Evolutionary conservation across 352 stramenopile species (phyloP), one percentile per base, ranked within the genome.

Genomic region (Globisporangium canariense): DNA sequence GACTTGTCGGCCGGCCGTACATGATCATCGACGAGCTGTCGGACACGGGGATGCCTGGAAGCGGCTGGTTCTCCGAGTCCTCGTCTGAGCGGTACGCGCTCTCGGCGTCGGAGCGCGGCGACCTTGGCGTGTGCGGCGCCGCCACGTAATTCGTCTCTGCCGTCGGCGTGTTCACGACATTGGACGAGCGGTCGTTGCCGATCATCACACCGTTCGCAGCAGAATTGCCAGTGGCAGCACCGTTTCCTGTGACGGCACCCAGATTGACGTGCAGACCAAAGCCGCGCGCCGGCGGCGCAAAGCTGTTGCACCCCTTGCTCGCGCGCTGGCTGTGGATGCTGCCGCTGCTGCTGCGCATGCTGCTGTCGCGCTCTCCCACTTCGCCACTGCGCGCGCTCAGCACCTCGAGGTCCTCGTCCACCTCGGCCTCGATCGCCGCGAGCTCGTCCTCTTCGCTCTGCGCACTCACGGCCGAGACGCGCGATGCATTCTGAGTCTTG

Each of bases 371-470:
- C 57, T 83, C 74, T 57, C 70, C 70, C 34, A 78, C 75, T 51
- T 89, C 81, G 30, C 81, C 76, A 51, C 81, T 91, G 64, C 78
- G 79, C n/a, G 75, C 78, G 66, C 84, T 93, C 25, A 90, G 69
- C 20, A 93, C 80, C 49, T 93, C 84, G 46, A 93, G 73, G 62
- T 88, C 83, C 28, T 93, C 84, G 60, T 93, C 84, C 47, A 93
- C 84, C 61, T 91, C 81, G 52, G 81, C 81, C 73, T 90, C 79
- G 54, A 93, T 93, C 30, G 62, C 80, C 58, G 79, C 81, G 57
- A 84, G 62, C 56, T 89, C 79, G 47, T 91, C 81, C 57, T 84
- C 77, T 59, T 89, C 78, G 70, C 74, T 89, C 38, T 76, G 78
- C n/a, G 75, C 65, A 50, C 78, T 89, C 55, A 76, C 68, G 10